Evolutionary conservation across 805 yeast species (phyloP).

Genomic region (Jamesozyma lodderae): DNA sequence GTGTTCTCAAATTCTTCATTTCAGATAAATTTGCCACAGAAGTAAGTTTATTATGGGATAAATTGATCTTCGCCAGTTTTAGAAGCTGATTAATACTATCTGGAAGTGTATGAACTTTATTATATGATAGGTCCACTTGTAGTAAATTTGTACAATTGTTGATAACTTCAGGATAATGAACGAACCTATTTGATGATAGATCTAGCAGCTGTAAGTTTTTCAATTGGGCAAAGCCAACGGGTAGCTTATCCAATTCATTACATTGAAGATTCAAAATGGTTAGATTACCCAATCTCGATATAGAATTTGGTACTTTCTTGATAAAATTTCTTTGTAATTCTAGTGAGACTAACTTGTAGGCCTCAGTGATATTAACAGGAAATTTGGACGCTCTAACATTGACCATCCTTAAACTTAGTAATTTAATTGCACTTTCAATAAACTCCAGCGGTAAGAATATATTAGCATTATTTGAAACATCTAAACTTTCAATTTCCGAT

Average conservation of each 20-base stretch:
- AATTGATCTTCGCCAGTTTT: slow-evolving; percentile 56
- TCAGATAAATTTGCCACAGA: slow-evolving; percentile 37
- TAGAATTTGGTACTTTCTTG: slow-evolving; percentile 47
- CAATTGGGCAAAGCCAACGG: slow-evolving; percentile 49
- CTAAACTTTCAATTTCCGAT: slow-evolving; percentile 68
- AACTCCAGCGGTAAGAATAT: slow-evolving; percentile 77
- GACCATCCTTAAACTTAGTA: slow-evolving; percentile 58
- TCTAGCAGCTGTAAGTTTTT: slow-evolving; percentile 52
- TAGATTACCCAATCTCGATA: slow-evolving; percentile 45
- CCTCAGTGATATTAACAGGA: slow-evolving; percentile 65
- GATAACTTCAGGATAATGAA: slow-evolving; percentile 54
- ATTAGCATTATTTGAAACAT: slow-evolving; percentile 81
- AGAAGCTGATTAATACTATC: slow-evolving; percentile 47
- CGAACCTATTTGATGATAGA: slow-evolving; percentile 69
- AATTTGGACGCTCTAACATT: slow-evolving; percentile 65
- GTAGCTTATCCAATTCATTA: slow-evolving; percentile 58
- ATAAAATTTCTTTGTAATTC: slow-evolving; percentile 76
- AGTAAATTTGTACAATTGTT: slow-evolving; percentile 48
- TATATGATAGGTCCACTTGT: slow-evolving; percentile 75
- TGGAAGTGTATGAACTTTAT: slow-evolving; percentile 57
- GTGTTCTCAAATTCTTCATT: slow-evolving; percentile 49
- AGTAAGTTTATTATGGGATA: slow-evolving; percentile 61
- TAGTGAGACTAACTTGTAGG: slow-evolving; percentile 54
- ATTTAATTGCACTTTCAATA: slow-evolving; percentile 68
- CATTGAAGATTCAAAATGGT: slow-evolving; percentile 61